Evolutionary conservation across 1,284 basidiomycete species (phyloP).

Genomic region (Cutaneotrichosporon dermatis): DNA sequence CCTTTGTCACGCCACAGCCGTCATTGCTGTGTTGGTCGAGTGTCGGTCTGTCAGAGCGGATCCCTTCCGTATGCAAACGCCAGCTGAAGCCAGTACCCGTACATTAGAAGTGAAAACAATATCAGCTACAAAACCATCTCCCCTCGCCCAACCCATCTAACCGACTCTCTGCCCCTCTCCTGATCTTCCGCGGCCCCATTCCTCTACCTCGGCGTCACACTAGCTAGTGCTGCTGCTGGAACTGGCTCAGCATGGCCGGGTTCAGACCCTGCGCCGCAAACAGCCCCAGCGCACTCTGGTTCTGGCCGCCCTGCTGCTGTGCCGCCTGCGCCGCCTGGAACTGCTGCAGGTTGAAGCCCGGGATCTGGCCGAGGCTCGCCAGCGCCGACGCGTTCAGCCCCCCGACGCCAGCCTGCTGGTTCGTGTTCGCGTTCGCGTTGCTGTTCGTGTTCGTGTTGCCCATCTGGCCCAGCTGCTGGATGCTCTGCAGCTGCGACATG

Average conservation of each 20-base stretch:
- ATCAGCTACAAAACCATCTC: too few species aligned
- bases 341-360: conserved; percentile 10
- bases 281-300: conserved; percentile 7
- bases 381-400: neutral
- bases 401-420: neutral
- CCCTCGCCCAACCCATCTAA: too few species aligned
- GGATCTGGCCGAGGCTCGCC: neutral
- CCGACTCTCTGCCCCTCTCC: too few species aligned
- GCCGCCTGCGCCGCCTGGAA: conserved; percentile 5
- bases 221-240: conserved; percentile 11
- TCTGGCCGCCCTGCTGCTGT: neutral
- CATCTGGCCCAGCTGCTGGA: neutral
- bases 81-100: too few species aligned
- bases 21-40: too few species aligned
- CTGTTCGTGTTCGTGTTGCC: too few species aligned
- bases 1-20: too few species aligned
- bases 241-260: conserved; percentile 7
- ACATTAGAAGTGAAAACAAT: too few species aligned
- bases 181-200: too few species aligned
- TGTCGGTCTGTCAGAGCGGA: too few species aligned
- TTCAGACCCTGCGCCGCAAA: conserved; percentile 7
- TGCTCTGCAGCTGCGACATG: conserved; percentile 3
- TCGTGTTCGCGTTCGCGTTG: neutral
- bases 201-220: too few species aligned
- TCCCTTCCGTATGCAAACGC: too few species aligned